Percentiles rank a stretch among this genome's conserved stretches.
phyloP scores from a whole-genome alignment of 179 eudicot species.

The Camellia oleifera region DNA sequence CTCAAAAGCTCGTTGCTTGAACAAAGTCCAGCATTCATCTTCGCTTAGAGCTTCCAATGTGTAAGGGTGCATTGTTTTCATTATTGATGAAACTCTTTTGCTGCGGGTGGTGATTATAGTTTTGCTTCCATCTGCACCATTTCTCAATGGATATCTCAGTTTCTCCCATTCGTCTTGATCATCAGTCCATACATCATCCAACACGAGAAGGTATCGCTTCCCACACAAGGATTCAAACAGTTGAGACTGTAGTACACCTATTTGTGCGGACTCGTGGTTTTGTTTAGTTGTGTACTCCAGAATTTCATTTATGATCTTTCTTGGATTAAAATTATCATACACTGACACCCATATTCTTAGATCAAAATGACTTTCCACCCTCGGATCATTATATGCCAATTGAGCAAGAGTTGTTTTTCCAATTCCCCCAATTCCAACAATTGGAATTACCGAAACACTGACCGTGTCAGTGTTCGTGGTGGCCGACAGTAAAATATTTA shows the following conservation, averaged over 20 bases:
- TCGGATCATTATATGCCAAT: slow-evolving; percentile 6
- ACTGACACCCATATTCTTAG: slow-evolving; percentile 15
- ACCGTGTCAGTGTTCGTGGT: neutral
- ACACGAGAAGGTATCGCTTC: slow-evolving; percentile 11
- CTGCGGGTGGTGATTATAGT: slow-evolving; percentile 13
- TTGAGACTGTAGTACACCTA: neutral
- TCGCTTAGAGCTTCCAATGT: neutral
- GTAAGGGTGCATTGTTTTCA: neutral
- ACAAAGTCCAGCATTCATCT: slow-evolving; percentile 3
- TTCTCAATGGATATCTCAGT: neutral
- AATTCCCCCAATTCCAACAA: slow-evolving; percentile 12
- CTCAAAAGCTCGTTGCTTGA: slow-evolving; percentile 11
- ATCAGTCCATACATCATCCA: slow-evolving; percentile 16
- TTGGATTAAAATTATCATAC: neutral
- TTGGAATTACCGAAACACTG: neutral
- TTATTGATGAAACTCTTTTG: slow-evolving; percentile 5
- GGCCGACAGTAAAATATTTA: neutral
- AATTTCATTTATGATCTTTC: neutral
- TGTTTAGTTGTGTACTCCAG: neutral
- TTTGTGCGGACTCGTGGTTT: neutral
- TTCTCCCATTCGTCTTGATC: slow-evolving; percentile 11
- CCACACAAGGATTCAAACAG: neutral
- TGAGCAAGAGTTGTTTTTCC: slow-evolving; percentile 15
- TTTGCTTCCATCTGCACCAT: slow-evolving; percentile 11
- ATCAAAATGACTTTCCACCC: slow-evolving; percentile 1